Evolutionary conservation across 202 grass and related monocot species (phyloP), one percentile per base, ranked within the genome.

Genomic region (Eragrostis tef): DNA sequence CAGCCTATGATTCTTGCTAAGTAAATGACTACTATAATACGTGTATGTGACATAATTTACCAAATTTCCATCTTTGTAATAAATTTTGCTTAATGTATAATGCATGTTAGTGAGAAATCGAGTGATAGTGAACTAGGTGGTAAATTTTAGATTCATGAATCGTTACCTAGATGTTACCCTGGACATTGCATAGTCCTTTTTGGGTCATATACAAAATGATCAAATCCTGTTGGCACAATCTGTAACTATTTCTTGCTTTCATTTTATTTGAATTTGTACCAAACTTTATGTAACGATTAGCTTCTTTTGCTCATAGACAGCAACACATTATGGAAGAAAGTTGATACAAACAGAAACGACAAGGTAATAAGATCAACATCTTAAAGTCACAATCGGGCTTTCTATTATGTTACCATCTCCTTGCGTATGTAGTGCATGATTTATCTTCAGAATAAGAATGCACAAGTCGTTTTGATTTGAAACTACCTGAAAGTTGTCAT

Each of bases 331-430:
- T 54, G 25, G 6, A 8, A 63, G 7, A 14, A 26, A 46, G 16
- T 46, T 58, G 50, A 73, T 42, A 22, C 62, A 71, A 83, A 49
- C 22, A 60, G 27, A 57, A 29, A 61, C n/a, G 20, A 75, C 51
- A 75, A 29, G 25, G 71, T 21, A 42, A 74, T 21, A 42, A 74
- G 21, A 46, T 29, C 64, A 67, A 61, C 43, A 63, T 71, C 51
- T 3, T 24, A 25, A 16, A 2, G 52, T 86, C n/a, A 4, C 10
- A 11, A 7, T 60, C 51, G 14, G 53, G 0, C 42, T 68, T 68
- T 68, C 25, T 43, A 22, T 3, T 14, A 79, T 29, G 63, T 19
- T 52, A 25, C 19, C 26, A 54, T 56, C 27, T 53, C 70, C 20
- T 39, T 73, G 58, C 53, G 50, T 9, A 39, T 39, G 0, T 17